Conservation (phyloP, 352 stramenopile species). For the Pythium pectinolyticum region DNA sequence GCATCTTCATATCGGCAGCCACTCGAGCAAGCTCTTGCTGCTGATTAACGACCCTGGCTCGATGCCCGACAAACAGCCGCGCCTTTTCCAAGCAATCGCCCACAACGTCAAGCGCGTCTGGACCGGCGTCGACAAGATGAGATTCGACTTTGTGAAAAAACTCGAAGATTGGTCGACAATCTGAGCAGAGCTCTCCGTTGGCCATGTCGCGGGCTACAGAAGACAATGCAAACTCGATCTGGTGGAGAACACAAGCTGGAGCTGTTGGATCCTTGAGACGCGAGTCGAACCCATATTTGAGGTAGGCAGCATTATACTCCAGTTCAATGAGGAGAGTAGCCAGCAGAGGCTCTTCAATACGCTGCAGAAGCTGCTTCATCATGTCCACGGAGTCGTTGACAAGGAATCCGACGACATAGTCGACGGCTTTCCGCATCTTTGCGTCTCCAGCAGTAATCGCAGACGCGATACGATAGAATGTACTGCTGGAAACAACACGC, state of each 20-base stretch:
- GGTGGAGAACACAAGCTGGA: background rate
- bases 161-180: background rate
- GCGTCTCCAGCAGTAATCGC: background rate
- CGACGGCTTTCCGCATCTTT: background rate
- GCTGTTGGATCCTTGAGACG: background rate
- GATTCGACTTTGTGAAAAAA: background rate
- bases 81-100: background rate
- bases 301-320: background rate
- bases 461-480: slow-evolving; percentile 1
- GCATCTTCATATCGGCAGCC: background rate
- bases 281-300: background rate
- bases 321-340: background rate
- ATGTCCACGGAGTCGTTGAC: background rate
- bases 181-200: background rate
- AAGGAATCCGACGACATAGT: slow-evolving; percentile 6
- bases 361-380: background rate
- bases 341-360: background rate
- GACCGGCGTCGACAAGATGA: background rate
- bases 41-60: background rate
- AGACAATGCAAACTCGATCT: background rate
- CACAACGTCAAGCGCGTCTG: background rate
- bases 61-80: background rate
- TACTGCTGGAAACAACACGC: background rate
- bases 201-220: background rate
- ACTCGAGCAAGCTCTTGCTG: background rate